These are phyloP conservation scores for Aulographum hederae DNA, from an alignment of 2,329 filamentous ascomycete genomes.

Conservation along the genomic window DNA sequence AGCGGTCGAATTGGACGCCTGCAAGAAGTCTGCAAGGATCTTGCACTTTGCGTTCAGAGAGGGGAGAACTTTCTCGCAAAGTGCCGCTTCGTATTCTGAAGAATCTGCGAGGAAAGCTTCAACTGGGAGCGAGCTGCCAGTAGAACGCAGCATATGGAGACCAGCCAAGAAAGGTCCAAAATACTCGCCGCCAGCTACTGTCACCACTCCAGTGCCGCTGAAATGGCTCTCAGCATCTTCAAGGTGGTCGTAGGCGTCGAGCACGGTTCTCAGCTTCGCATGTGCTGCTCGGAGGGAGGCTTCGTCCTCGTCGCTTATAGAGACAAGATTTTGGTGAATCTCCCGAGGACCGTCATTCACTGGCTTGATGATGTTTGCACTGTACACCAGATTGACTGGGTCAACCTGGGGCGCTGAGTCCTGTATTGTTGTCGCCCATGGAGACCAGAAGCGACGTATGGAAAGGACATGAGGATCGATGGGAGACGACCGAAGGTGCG, in stretches of 20 bases:
- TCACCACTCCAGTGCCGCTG: constrained; percentile 14
- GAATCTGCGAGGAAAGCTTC: constrained; percentile 25
- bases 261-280: neutral
- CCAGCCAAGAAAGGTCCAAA: constrained; percentile 25
- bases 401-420: neutral
- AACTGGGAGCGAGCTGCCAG: constrained; percentile 23
- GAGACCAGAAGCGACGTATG: neutral
- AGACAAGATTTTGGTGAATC: constrained; percentile 1
- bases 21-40: constrained; percentile 24
- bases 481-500: too few relatives aligned
- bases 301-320: constrained; percentile 1
- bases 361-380: neutral
- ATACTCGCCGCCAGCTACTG: constrained; percentile 23
- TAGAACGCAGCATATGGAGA: constrained; percentile 25
- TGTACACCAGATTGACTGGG: neutral
- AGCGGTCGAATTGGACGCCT: constrained; percentile 1
- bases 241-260: constrained; percentile 2
- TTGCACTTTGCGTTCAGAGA: constrained; percentile 23
- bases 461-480: neutral
- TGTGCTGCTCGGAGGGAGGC: constrained; percentile 1
- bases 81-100: constrained; percentile 22
- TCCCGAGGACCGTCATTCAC: neutral
- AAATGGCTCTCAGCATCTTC: constrained; percentile 4
- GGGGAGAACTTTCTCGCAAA: constrained; percentile 25
- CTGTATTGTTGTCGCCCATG: neutral